Evolutionary conservation across 2,329 filamentous ascomycete genomes (phyloP).

Genomic region (Cladosporium austrohemisphaericum): DNA sequence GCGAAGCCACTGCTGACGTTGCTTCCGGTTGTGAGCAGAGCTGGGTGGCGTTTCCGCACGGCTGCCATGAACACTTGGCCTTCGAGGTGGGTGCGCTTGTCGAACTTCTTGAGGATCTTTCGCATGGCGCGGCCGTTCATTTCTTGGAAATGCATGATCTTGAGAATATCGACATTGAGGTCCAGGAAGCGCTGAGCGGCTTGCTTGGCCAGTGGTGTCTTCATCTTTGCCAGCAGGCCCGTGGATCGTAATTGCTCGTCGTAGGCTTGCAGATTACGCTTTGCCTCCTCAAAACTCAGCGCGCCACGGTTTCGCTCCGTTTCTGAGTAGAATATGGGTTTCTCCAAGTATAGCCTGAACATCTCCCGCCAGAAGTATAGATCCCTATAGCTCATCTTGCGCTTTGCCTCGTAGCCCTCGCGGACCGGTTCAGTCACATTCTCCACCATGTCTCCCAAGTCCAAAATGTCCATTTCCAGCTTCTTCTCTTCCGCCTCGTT

Average conservation of each 20-base stretch:
- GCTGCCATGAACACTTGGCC: conserved; percentile 33
- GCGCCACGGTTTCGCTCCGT: conserved; percentile 67
- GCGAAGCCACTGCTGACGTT: conserved; percentile 61
- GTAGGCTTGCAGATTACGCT: conserved; percentile 67
- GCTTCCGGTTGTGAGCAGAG: conserved; percentile 20
- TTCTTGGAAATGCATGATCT: conserved; percentile 77
- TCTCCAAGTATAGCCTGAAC: conserved; percentile 77
- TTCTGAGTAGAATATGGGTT: conserved; percentile 77
- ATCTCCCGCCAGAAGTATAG: conserved; percentile 74
- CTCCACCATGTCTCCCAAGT: conserved; percentile 62
- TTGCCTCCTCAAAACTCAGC: conserved; percentile 62
- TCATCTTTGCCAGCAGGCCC: conserved; percentile 59
- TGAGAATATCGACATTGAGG: conserved; percentile 73
- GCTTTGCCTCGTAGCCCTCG: conserved; percentile 38
- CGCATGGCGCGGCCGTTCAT: conserved; percentile 72
- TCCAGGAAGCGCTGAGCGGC: conserved; percentile 67
- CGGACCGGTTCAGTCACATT: conserved; percentile 62
- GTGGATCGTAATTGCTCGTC: conserved; percentile 62
- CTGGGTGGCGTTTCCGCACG: conserved; percentile 27
- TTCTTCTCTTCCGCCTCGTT: conserved; percentile 63
- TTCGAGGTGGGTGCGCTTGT: conserved; percentile 75
- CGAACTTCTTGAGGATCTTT: conserved; percentile 91
- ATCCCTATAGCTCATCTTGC: conserved; percentile 45
- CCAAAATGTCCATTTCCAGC: conserved; percentile 60
- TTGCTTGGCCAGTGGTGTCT: conserved; percentile 59